Evolutionary conservation across 2,329 filamentous ascomycete genomes (phyloP).

Genomic region (Atkinsonella hypoxylon): DNA sequence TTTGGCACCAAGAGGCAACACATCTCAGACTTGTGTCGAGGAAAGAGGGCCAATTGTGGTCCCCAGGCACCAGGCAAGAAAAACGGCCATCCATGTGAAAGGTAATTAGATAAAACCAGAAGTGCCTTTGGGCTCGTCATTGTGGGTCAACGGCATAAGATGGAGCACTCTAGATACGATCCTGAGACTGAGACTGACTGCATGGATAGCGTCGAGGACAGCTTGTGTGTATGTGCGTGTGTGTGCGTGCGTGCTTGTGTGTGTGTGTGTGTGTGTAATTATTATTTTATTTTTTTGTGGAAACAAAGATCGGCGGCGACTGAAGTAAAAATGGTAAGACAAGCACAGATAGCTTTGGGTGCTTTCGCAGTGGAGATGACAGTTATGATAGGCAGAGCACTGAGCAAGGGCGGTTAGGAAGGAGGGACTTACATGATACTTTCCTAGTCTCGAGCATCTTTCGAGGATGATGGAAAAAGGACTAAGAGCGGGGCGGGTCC

Average conservation of each 20-base stretch:
- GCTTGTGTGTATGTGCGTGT: too few species aligned
- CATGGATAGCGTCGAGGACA: not conserved
- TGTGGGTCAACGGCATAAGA: not conserved
- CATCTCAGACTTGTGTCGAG: not conserved
- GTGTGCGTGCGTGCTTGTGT: too few species aligned
- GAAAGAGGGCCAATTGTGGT: slow-evolving; percentile 9
- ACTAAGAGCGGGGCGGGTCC: not conserved
- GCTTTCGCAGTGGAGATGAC: not conserved
- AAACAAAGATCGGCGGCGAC: not conserved
- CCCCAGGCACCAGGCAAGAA: not conserved
- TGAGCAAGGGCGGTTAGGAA: not conserved
- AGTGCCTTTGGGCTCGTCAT: not conserved
- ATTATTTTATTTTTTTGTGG: not conserved
- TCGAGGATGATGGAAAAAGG: too few species aligned
- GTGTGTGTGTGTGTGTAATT: too few species aligned
- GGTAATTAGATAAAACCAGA: not conserved
- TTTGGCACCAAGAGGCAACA: not conserved
- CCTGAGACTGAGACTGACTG: not conserved
- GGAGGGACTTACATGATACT: not conserved
- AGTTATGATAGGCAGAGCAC: not conserved
- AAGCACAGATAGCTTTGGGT: not conserved
- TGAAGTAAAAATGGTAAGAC: not conserved
- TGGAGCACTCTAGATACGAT: not conserved
- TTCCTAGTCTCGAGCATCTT: not conserved
- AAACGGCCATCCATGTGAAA: not conserved